These are phyloP conservation scores for Xerocomus potaroensis DNA, from an alignment of 768 basidiomycete genomes.

Conservation along the genomic window DNA sequence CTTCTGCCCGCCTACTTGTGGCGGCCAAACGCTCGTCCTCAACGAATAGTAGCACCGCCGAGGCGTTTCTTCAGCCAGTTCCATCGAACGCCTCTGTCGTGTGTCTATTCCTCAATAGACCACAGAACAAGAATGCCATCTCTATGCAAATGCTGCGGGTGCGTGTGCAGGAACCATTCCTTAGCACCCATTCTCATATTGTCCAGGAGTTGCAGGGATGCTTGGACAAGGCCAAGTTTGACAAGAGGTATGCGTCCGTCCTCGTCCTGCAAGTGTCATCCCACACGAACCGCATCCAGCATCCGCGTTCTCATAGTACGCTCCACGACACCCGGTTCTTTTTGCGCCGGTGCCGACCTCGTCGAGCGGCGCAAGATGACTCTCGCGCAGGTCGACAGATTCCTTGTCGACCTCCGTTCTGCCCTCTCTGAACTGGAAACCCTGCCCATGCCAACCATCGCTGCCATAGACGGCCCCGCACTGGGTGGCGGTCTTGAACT, in stretches of 20 bases:
- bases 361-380: constrained; percentile 83
- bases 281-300: constrained; percentile 32
- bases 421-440: constrained; percentile 74
- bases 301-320: constrained; percentile 79
- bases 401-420: constrained; percentile 70
- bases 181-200: constrained; percentile 3
- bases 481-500: constrained; percentile 92
- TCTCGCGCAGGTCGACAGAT: constrained; percentile 64
- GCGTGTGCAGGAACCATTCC: constrained; percentile 2
- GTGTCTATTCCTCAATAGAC: constrained; percentile 75
- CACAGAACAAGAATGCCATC: constrained; percentile 84
- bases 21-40: constrained; percentile 17
- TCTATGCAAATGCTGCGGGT: constrained; percentile 70
- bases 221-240: constrained; percentile 60
- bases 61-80: constrained; percentile 48
- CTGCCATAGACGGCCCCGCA: constrained; percentile 90
- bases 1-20: constrained; percentile 1
- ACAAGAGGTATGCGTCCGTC: constrained; percentile 48
- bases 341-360: constrained; percentile 92
- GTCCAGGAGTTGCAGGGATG: constrained; percentile 67
- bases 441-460: constrained; percentile 84
- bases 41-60: constrained; percentile 18
- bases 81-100: constrained; percentile 58
- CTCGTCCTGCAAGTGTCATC: not conserved
- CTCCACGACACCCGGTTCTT: constrained; percentile 71